These are phyloP conservation scores for Dryas integrifolia DNA, from an alignment of 331 rosid species.

Conservation along the genomic window DNA sequence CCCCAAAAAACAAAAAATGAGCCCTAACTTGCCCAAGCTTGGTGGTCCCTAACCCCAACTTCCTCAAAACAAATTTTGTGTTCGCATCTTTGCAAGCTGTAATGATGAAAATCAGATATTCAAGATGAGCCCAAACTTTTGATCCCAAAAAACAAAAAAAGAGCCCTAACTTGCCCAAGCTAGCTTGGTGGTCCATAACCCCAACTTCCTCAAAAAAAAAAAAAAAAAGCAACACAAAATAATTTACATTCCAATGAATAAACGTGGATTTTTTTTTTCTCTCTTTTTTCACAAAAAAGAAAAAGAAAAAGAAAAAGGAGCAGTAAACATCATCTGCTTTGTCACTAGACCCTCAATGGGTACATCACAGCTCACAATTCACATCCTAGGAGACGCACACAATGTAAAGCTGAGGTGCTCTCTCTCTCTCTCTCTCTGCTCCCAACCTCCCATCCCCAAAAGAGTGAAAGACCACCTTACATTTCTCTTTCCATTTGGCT, in stretches of 20 bases:
- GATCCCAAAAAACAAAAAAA: no score
- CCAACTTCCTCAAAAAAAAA: constrained; percentile 1
- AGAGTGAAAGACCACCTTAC: constrained; percentile 19
- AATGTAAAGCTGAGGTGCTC: constrained; percentile 28
- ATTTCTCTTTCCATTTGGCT: constrained; percentile 9
- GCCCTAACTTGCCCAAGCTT: constrained; percentile 7
- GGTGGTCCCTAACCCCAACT: constrained; percentile 27
- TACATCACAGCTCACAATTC: constrained; percentile 34
- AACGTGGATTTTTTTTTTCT: no score
- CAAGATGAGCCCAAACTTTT: no score
- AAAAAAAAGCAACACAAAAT: constrained; percentile 13
- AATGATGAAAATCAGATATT: no score
- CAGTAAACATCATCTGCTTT: constrained; percentile 18
- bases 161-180: no score
- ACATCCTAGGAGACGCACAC: constrained; percentile 26
- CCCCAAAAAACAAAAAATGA: no score
- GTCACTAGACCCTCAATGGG: constrained; percentile 10
- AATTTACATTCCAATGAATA: not conserved
- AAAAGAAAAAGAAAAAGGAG: not conserved
- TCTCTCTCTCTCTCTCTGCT: constrained; percentile 31
- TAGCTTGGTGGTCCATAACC: no score
- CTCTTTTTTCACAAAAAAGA: not conserved
- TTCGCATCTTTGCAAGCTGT: no score
- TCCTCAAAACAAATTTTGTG: not conserved
- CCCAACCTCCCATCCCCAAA: constrained; percentile 15